phyloP scores from a whole-genome alignment of 768 basidiomycete species.

The Nevesoporus exiguus region DNA sequence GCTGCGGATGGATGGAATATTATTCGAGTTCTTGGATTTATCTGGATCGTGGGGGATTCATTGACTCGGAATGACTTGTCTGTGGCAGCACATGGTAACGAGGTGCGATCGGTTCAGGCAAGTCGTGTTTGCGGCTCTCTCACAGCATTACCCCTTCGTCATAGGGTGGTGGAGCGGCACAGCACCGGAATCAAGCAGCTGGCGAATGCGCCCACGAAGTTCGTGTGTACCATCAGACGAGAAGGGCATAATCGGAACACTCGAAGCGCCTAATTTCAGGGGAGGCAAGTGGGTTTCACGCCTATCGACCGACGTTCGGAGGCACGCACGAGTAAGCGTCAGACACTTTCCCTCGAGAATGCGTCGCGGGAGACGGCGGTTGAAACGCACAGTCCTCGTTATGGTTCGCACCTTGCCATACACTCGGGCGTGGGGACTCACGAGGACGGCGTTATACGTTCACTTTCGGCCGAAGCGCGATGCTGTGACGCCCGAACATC shows the following conservation, averaged over 20 bases:
- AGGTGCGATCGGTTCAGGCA: background rate
- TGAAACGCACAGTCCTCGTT: background rate
- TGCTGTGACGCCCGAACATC: background rate
- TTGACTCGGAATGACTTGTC: background rate
- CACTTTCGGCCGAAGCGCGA: background rate
- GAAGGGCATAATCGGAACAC: constrained; percentile 2
- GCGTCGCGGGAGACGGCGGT: constrained; percentile 17
- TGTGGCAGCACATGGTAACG: constrained; percentile 18
- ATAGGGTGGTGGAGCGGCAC: background rate
- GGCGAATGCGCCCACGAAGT: constrained; percentile 4
- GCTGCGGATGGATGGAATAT: constrained; percentile 32
- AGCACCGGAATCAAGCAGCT: background rate
- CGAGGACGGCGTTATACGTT: background rate
- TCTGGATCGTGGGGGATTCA: background rate
- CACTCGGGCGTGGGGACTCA: background rate
- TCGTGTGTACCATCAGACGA: constrained; percentile 8
- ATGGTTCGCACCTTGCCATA: background rate
- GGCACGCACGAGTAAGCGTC: background rate
- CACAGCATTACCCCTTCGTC: background rate
- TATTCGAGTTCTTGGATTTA: constrained; percentile 27
- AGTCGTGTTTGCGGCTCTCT: background rate
- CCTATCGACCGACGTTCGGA: background rate
- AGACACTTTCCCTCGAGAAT: background rate
- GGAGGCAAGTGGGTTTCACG: background rate
- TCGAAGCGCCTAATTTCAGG: background rate